Evolutionary conservation across 2,329 filamentous ascomycete genomes (phyloP), one percentile per base, ranked within the genome.

Genomic region (Achaetomium macrosporum): DNA sequence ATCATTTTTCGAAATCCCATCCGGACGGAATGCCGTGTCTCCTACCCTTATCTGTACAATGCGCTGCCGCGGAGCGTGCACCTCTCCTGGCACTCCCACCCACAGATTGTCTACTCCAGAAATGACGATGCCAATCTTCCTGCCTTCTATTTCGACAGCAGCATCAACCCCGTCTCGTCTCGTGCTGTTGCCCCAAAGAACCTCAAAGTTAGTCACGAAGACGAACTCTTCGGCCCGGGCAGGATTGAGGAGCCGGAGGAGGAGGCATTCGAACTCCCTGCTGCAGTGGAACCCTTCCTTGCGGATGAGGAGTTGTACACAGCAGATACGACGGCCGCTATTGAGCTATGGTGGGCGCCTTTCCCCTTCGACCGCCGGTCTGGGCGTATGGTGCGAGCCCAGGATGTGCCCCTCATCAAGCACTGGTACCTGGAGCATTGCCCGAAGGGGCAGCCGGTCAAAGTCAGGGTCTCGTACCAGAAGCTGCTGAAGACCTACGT

Each of bases 361-460:
- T 96, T 88, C 67, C 93, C 95, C 0, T 99, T 99, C 68, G 85
- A 99, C 70, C 85, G 90, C 64, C 83, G 93, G 53, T 97, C 93
- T 37, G 93, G 93, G 35, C 87, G 84, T 60, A 99, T 96, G 91
- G 91, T 97, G 55, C 84, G 95, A 50, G 93, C 93, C 12, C 91
- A 99, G 70, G 95, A 99, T 69, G 93, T 99, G 17, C 90, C 95
- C 4, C 75, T 99, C 9, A 88, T 99, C 48, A 99, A 99, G 72
- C 93, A 97, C 69, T 97, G 90, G 88, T 99, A 99, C 66, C 78
- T 99, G 6, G 92, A 99, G 71, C 95, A 99, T 67, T 91, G 90
- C 59, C 91, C 93, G 11, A 82, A 86, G 51, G 74, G 76, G 58
- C 90, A 96, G 64, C 92, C 93, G 0, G 91, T 97, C 60, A 99